Evolutionary conservation across 1,139 yeast genomes (phyloP).

Genomic region (Suhomyces maxii): DNA sequence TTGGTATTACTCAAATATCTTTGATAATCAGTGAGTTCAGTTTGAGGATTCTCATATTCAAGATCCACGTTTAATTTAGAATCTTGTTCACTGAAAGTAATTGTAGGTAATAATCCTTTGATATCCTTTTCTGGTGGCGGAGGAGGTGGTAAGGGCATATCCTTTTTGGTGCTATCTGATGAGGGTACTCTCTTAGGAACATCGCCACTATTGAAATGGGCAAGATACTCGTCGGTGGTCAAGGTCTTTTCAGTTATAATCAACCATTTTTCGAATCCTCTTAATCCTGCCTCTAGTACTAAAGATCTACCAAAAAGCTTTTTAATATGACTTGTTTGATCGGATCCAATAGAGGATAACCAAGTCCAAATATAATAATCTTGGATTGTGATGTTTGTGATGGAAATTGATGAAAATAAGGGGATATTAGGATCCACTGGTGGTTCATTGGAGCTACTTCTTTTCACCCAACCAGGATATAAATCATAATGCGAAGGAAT

Average conservation of each 20-base stretch:
- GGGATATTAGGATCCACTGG: constrained; percentile 39
- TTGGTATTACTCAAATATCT: constrained; percentile 13
- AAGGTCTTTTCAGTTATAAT: constrained; percentile 70
- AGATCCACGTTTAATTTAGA: constrained; percentile 12
- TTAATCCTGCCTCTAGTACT: constrained; percentile 68
- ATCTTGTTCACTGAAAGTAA: constrained; percentile 15
- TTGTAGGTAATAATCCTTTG: constrained; percentile 13
- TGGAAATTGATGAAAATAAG: constrained; percentile 48
- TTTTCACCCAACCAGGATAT: constrained; percentile 48
- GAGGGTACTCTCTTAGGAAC: constrained; percentile 16
- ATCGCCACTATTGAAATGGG: constrained; percentile 20
- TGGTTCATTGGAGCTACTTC: constrained; percentile 21
- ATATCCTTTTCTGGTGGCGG: constrained; percentile 31
- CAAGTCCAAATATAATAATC: constrained; percentile 92
- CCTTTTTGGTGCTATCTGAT: constrained; percentile 22
- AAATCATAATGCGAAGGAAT: constrained; percentile 39
- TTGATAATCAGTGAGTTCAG: constrained; percentile 15
- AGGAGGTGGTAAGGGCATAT: constrained; percentile 27
- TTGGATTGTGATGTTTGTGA: constrained; percentile 69
- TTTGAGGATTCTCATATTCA: constrained; percentile 4
- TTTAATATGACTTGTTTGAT: constrained; percentile 66
- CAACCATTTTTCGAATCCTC: constrained; percentile 83
- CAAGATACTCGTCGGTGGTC: constrained; percentile 41
- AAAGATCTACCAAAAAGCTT: constrained; percentile 76
- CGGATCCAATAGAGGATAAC: constrained; percentile 76